phyloP scores from a whole-genome alignment of 148 eudicot species.

The Simmondsia chinensis region DNA sequence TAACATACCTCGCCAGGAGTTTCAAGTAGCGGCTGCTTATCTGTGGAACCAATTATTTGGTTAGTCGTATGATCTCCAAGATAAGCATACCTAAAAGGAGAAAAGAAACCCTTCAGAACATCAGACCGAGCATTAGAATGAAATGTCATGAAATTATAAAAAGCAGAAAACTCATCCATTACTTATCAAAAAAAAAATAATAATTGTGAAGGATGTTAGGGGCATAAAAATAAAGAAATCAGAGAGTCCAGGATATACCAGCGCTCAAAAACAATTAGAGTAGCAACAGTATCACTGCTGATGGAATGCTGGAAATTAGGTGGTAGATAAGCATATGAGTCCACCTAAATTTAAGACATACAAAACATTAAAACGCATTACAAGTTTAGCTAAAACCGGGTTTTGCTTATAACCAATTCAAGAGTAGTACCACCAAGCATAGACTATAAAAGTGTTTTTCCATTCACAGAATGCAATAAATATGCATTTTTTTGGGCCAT shows the following conservation, averaged over 20 bases:
- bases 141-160: no score
- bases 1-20: constrained; percentile 86
- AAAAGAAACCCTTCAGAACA: not conserved
- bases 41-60: constrained; percentile 59
- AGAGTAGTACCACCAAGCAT: no score
- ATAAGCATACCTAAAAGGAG: constrained; percentile 45
- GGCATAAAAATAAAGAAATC: not conserved
- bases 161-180: not conserved
- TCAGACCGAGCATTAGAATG: not conserved
- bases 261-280: constrained; percentile 80
- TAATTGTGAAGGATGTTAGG: not conserved
- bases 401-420: no score
- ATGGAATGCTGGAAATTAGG: constrained; percentile 56
- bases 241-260: constrained; percentile 35
- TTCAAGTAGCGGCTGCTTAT: constrained; percentile 82
- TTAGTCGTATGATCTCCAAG: constrained; percentile 54
- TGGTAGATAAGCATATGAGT: constrained; percentile 86
- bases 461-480: no score
- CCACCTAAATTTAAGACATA: constrained; percentile 54
- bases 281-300: constrained; percentile 42
- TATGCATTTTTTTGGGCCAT: no score
- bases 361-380: no score
- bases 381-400: no score
- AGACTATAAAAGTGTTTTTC: no score
- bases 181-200: no score